Base-by-base conservation (phyloP, 164 flowering plant genomes). In the Nelumbo lutea region DNA sequence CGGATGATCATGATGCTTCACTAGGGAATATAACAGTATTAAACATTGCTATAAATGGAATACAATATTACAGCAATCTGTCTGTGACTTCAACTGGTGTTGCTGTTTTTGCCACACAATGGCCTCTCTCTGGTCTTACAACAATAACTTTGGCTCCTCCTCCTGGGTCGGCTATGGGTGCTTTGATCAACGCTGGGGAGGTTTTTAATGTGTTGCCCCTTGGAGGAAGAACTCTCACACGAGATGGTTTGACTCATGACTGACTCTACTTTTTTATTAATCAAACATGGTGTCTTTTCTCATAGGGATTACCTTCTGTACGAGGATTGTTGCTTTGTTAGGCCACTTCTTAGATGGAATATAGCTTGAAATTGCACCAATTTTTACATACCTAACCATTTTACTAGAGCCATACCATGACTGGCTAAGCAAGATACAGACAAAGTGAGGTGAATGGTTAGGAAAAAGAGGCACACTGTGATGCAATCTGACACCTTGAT, bases 121-220 rank as follows among this genome's bases (percentile, higher is more conserved):
- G 98, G 98, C 94, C 87, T 68, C 97, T 95, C 64, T 63, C 72
- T 68, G 97, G 96, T 57, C 63, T 66, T 58, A 95, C 90, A 14
- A 88, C 75, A 63, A 70, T 95, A 59, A 84, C 78, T 50, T 62
- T 95, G 69, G 77, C 80, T 64, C 93, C 98, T 42, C 69, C 80
- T 52, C 65, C 78, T 57, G 86, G 80, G 59, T 85, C 97, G 48
- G 71, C 46, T 43, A 44, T 73, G 56, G 85, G 86, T 65, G 96
- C 98, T 15, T 15, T 88, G 72, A 85, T 95, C 74, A 92, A 85
- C 80, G 98, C 82, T 27, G 98, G 96, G 56, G 97, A 92, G 78
- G 63, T 86, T 68, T 92, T 92, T 56, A 65, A 79, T 27, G 66
- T 86, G 51, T 65, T 90, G 53, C 60, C 43, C 3, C 83, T 88